phyloP scores from a whole-genome alignment of 106 monocot species.

The Dendrobium huoshanense region DNA sequence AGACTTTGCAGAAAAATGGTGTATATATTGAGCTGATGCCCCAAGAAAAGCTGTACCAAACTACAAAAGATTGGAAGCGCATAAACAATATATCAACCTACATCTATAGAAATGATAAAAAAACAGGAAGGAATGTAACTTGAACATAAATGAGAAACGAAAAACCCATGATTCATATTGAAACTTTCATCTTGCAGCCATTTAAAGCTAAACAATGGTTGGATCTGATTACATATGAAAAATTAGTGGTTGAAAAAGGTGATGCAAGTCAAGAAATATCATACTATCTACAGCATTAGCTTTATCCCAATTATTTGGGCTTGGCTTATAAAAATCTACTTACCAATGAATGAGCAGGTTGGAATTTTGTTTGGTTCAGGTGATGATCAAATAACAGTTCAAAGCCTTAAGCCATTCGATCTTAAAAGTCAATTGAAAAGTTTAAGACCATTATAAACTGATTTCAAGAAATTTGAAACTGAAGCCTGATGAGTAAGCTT shows the following conservation, averaged over 20 bases:
- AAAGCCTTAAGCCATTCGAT: neutral
- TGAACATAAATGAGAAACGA: neutral
- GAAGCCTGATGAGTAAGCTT: neutral
- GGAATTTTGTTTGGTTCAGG: neutral
- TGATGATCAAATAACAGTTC: neutral
- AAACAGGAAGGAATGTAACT: neutral
- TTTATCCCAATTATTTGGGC: neutral
- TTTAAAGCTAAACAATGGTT: neutral
- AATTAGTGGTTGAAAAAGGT: neutral
- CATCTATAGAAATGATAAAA: neutral
- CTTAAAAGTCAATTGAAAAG: neutral
- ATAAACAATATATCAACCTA: neutral
- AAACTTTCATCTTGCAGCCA: neutral
- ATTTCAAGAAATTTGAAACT: neutral
- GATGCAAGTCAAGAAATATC: neutral
- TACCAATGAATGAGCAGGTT: neutral
- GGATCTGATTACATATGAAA: neutral
- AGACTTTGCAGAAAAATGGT: slow-evolving; percentile 71
- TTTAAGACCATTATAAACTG: neutral
- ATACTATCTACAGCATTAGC: neutral
- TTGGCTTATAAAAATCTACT: neutral
- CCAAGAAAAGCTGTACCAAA: slow-evolving; percentile 74
- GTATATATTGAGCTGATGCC: slow-evolving; percentile 66
- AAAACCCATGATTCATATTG: neutral
- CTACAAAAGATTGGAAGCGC: slow-evolving; percentile 30